Evolutionary conservation across 2,329 filamentous ascomycete genomes (phyloP).

Genomic region (Cucurbitaria berberidis): DNA sequence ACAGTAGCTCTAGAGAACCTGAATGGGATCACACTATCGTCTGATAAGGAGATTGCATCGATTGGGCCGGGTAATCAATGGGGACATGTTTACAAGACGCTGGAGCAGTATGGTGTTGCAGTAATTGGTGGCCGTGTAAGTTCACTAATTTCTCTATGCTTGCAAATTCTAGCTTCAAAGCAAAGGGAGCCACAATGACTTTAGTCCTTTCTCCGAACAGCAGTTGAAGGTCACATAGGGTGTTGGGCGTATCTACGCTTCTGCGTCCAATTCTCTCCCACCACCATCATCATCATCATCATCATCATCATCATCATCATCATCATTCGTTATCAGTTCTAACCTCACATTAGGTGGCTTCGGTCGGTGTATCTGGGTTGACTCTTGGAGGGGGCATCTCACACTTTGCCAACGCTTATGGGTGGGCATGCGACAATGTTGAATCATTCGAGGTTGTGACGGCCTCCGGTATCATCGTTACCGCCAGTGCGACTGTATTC

Average conservation of each 20-base stretch:
- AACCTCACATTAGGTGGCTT: constrained; percentile 11
- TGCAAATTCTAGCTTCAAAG: not conserved
- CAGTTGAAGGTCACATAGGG: not conserved
- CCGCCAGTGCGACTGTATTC: constrained; percentile 29
- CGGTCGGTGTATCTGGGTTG: constrained; percentile 23
- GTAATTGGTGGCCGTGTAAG: constrained; percentile 41
- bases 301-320: no score
- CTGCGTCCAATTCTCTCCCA: no score
- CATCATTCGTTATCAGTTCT: not conserved
- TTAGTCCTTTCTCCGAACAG: not conserved
- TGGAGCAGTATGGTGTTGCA: constrained; percentile 35
- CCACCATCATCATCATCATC: no score
- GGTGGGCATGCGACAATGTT: constrained; percentile 42
- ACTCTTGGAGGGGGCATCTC: constrained; percentile 35
- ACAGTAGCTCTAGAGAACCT: constrained; percentile 37
- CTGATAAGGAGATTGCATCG: constrained; percentile 27
- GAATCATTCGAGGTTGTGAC: constrained; percentile 40
- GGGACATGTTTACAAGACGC: constrained; percentile 40
- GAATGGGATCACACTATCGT: constrained; percentile 25
- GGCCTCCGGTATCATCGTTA: constrained; percentile 23
- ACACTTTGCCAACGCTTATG: constrained; percentile 28
- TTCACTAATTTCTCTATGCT: not conserved
- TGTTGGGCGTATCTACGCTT: not conserved
- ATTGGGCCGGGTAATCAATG: constrained; percentile 45
- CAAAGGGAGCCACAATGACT: not conserved